Evolutionary conservation across 768 basidiomycete species (phyloP).

Genomic region (Suillus brevipes): DNA sequence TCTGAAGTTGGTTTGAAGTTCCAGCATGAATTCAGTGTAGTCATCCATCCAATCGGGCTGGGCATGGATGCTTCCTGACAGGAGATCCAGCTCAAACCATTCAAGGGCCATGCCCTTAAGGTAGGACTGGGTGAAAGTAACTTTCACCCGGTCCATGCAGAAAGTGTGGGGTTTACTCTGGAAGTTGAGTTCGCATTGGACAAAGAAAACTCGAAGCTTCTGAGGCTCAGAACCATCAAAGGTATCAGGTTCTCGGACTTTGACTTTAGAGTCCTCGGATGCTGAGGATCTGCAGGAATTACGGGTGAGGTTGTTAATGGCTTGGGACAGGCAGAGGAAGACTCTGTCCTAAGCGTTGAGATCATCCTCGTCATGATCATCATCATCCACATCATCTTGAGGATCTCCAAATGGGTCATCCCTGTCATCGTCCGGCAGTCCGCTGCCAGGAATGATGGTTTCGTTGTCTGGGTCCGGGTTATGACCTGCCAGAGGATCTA

Average conservation of each 20-base stretch:
- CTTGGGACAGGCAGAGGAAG: neutral
- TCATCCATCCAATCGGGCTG: neutral
- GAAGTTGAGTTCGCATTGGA: neutral
- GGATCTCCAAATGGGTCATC: no score
- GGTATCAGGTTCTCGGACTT: neutral
- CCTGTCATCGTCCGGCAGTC: no score
- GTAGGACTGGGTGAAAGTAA: neutral
- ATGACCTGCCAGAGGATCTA: no score
- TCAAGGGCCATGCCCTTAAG: neutral
- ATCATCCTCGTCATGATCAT: no score
- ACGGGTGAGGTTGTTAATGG: neutral
- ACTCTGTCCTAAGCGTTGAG: neutral
- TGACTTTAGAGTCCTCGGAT: neutral
- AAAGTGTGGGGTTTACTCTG: neutral
- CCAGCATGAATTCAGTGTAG: no score
- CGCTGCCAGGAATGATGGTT: no score
- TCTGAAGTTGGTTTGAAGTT: no score
- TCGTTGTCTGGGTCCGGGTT: no score
- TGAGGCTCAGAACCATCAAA: neutral
- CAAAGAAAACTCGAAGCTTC: neutral
- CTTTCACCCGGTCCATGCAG: neutral
- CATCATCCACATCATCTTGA: no score
- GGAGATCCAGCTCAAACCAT: neutral
- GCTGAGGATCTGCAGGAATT: neutral
- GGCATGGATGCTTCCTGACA: neutral